These are phyloP conservation scores for Skeletonema marinoi DNA, from an alignment of 108 stramenopile genomes.

Conservation along the genomic window DNA sequence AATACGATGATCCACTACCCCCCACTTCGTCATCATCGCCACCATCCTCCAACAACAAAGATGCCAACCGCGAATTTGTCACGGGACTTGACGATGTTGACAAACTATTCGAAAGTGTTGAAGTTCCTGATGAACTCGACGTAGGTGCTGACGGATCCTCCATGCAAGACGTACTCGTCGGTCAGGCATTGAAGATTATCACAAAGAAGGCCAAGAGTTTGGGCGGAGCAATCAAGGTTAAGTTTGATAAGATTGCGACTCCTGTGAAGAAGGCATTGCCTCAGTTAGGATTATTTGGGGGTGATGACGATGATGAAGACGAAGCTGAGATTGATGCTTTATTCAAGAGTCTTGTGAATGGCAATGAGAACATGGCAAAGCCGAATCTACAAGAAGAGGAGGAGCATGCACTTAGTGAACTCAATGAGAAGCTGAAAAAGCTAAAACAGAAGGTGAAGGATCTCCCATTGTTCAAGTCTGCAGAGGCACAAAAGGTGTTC, in stretches of 20 bases:
- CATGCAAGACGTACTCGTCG: slow-evolving; percentile 79
- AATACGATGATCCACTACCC: slow-evolving; percentile 2
- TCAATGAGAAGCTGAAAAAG: background rate
- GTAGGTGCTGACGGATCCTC: slow-evolving; percentile 81
- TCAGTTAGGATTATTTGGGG: slow-evolving; percentile 4
- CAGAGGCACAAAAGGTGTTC: slow-evolving; percentile 23
- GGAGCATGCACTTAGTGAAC: background rate
- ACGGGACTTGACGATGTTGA: slow-evolving; percentile 85
- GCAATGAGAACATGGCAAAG: background rate
- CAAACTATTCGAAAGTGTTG: slow-evolving; percentile 79
- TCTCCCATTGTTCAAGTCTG: slow-evolving; percentile 33
- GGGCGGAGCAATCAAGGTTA: slow-evolving; percentile 13
- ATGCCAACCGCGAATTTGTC: slow-evolving; percentile 73
- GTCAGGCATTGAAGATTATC: slow-evolving; percentile 66
- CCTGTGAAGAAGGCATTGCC: slow-evolving; percentile 33
- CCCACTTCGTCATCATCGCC: background rate
- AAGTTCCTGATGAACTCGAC: slow-evolving; percentile 84
- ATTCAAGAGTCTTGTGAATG: background rate
- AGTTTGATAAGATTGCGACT: slow-evolving; percentile 23
- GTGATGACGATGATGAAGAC: slow-evolving; percentile 5
- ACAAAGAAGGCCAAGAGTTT: slow-evolving; percentile 46
- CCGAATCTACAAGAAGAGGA: background rate
- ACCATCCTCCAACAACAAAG: slow-evolving; percentile 16
- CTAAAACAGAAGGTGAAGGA: background rate
- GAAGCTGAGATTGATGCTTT: background rate